These are phyloP conservation scores for Coniophora puteana DNA, from an alignment of 1,284 basidiomycete genomes.

Conservation along the genomic window DNA sequence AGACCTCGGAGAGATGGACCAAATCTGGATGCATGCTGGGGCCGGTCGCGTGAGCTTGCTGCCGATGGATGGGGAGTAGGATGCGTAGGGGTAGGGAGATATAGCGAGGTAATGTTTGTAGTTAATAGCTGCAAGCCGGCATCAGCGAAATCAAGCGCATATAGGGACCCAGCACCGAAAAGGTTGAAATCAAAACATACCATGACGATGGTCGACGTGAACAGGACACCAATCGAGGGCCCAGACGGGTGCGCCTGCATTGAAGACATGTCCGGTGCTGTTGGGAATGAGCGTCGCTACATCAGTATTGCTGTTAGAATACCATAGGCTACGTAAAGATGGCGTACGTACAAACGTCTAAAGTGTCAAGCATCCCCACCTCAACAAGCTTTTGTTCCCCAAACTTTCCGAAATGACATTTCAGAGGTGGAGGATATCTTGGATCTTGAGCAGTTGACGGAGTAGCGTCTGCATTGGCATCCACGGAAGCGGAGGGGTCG, in stretches of 20 bases:
- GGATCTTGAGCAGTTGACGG: slow-evolving; percentile 45
- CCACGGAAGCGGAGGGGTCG: no score
- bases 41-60: slow-evolving; percentile 46
- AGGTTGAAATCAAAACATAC: slow-evolving; percentile 37
- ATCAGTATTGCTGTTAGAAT: background rate
- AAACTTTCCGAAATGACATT: slow-evolving; percentile 62
- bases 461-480: no score
- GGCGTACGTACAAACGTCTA: background rate
- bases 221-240: slow-evolving; percentile 90
- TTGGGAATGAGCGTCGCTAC: slow-evolving; percentile 32
- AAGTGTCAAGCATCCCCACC: slow-evolving; percentile 36
- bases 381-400: slow-evolving; percentile 45
- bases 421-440: slow-evolving; percentile 47
- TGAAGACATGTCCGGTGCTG: slow-evolving; percentile 65
- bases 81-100: slow-evolving; percentile 64
- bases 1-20: slow-evolving; percentile 36
- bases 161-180: background rate
- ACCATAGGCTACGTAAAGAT: slow-evolving; percentile 6
- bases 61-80: slow-evolving; percentile 60
- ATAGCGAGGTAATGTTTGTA: slow-evolving; percentile 79
- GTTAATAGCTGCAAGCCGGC: slow-evolving; percentile 38
- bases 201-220: slow-evolving; percentile 51
- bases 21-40: slow-evolving; percentile 69
- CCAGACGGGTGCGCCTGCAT: slow-evolving; percentile 83
- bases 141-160: no score